phyloP scores from a whole-genome alignment of 352 stramenopile species.

The Thalassiosira livingstoniorum region DNA sequence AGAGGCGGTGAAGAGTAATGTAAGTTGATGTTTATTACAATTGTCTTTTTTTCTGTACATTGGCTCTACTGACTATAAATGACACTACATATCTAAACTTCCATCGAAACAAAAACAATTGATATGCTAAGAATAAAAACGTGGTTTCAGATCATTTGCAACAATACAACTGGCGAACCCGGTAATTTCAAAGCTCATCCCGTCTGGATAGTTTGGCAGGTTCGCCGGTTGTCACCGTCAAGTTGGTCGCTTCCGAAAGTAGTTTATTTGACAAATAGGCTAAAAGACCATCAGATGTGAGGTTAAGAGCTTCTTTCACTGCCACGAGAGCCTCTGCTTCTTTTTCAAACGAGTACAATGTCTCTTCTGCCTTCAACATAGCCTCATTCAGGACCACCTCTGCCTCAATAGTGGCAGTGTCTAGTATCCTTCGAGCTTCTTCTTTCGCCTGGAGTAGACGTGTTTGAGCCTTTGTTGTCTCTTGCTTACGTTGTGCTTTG shows the following conservation, averaged over 20 bases:
- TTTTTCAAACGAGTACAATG: constrained; percentile 61
- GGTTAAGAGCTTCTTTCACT: constrained; percentile 58
- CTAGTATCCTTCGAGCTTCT: constrained; percentile 62
- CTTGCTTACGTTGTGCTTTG: constrained; percentile 57
- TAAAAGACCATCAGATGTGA: constrained; percentile 64
- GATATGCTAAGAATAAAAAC: too few relatives aligned
- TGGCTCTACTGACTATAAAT: too few relatives aligned
- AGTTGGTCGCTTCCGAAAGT: constrained; percentile 34
- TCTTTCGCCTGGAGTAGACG: constrained; percentile 54
- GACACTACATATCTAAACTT: too few relatives aligned
- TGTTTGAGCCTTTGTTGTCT: constrained; percentile 68
- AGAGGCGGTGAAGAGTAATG: too few relatives aligned
- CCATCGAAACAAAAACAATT: too few relatives aligned
- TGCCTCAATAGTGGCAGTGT: constrained; percentile 66
- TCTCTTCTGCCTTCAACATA: constrained; percentile 64
- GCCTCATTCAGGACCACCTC: constrained; percentile 66
- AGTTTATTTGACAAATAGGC: constrained; percentile 63
- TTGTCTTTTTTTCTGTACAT: too few relatives aligned
- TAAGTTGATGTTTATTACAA: too few relatives aligned
- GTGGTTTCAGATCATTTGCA: too few relatives aligned
- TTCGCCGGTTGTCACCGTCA: constrained; percentile 60
- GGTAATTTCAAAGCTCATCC: constrained; percentile 48
- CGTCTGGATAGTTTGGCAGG: constrained; percentile 55
- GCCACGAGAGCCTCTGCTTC: constrained; percentile 59
- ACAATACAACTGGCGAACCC: too few relatives aligned